These are phyloP conservation scores for Platismatia glauca DNA, from an alignment of 495 filamentous ascomycete genomes.

Conservation along the genomic window DNA sequence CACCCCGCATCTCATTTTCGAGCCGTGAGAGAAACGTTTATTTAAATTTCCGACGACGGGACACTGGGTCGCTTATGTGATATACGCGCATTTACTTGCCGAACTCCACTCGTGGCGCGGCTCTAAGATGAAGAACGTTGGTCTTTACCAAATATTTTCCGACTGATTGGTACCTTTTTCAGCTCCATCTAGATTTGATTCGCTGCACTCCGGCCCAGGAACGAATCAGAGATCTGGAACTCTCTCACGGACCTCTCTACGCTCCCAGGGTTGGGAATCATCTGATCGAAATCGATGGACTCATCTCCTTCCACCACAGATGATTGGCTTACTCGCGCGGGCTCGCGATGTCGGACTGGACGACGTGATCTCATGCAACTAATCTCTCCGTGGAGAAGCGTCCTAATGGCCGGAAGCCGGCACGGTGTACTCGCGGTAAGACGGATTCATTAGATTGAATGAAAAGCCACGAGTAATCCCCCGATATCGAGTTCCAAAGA, in stretches of 20 bases:
- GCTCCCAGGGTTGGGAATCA: background rate
- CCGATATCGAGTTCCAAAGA: background rate
- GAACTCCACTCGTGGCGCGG: background rate
- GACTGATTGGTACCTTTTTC: background rate
- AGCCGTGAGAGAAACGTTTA: background rate
- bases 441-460: background rate
- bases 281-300: background rate
- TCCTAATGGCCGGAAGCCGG: slow-evolving; percentile 7
- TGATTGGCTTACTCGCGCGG: background rate
- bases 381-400: slow-evolving; percentile 3
- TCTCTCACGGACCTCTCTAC: background rate
- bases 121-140: background rate
- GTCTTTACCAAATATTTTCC: background rate
- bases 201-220: background rate
- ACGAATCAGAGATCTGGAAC: background rate
- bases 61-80: slow-evolving; percentile 7
- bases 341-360: background rate
- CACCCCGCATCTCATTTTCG: slow-evolving; percentile 2
- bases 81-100: background rate
- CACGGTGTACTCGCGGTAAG: background rate
- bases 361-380: background rate
- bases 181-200: background rate
- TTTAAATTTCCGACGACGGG: slow-evolving; percentile 2
- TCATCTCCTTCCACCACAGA: background rate
- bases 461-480: background rate